These are phyloP conservation scores for Sclerospora graminicola DNA, from an alignment of 352 stramenopile species.

Conservation along the genomic window DNA sequence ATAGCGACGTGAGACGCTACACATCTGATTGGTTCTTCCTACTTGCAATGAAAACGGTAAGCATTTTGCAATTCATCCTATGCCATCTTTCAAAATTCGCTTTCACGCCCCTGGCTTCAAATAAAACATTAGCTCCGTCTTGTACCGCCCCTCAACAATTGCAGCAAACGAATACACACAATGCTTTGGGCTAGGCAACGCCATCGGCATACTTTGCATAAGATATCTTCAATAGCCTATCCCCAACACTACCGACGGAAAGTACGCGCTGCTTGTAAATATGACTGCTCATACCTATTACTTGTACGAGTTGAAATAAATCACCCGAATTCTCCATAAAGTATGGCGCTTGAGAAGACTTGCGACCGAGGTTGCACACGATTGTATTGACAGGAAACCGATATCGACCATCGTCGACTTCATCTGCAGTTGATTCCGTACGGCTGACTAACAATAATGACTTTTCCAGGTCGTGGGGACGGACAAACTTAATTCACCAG, in stretches of 20 bases:
- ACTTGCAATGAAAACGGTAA: slow-evolving; percentile 70
- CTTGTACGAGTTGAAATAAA: slow-evolving; percentile 72
- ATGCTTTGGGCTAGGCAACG: slow-evolving; percentile 63
- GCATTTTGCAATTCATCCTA: slow-evolving; percentile 6
- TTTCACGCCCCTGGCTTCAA: slow-evolving; percentile 4
- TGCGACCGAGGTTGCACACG: slow-evolving; percentile 71
- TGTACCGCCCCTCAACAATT: background rate
- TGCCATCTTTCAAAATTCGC: slow-evolving; percentile 24
- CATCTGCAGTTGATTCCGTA: slow-evolving; percentile 20
- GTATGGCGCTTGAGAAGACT: slow-evolving; percentile 76
- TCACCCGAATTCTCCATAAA: slow-evolving; percentile 83
- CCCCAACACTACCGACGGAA: slow-evolving; percentile 28
- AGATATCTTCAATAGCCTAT: slow-evolving; percentile 25
- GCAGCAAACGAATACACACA: too few relatives aligned
- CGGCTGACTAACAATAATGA: slow-evolving; percentile 11
- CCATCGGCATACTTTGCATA: slow-evolving; percentile 59
- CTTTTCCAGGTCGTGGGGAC: slow-evolving; percentile 10
- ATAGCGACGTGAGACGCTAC: too few relatives aligned
- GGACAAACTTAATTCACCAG: slow-evolving; percentile 5
- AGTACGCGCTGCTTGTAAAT: slow-evolving; percentile 61
- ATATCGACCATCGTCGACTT: too few relatives aligned
- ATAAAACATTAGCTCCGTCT: slow-evolving; percentile 22
- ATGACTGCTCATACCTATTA: too few relatives aligned
- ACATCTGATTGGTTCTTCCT: slow-evolving; percentile 68
- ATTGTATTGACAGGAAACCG: slow-evolving; percentile 79